Evolutionary conservation across 192 early-diverging fungal species (phyloP).

Genomic region (Rhizophagus clarus): DNA sequence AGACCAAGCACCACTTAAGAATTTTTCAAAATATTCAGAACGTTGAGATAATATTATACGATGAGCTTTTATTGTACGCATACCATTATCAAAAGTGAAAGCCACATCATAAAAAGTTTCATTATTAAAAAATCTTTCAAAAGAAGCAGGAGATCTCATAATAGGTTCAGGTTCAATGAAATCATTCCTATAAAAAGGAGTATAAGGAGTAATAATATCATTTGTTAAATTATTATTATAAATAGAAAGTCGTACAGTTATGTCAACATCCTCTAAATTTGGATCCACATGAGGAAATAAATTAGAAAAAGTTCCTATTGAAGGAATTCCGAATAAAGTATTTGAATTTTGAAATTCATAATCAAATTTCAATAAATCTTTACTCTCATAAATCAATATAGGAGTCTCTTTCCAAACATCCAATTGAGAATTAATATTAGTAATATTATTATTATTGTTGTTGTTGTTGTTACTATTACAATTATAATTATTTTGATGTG

Average conservation of each 20-base stretch:
- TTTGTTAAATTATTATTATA: neutral
- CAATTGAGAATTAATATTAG: neutral
- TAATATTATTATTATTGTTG: neutral
- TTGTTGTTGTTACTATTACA: neutral
- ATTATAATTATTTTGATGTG: neutral
- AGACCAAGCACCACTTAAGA: conserved; percentile 4
- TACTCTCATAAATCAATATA: neutral
- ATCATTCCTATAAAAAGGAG: neutral
- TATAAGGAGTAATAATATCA: neutral
- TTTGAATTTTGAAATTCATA: conserved; percentile 4
- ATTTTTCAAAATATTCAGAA: conserved; percentile 30
- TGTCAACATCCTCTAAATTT: neutral
- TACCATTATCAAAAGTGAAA: conserved; percentile 23
- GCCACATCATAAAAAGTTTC: conserved; percentile 20
- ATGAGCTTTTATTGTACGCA: conserved; percentile 25
- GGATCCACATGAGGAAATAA: conserved; percentile 9
- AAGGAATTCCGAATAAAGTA: neutral
- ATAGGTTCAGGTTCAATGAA: neutral
- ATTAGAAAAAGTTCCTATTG: neutral
- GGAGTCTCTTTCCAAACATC: neutral
- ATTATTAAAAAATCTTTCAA: conserved; percentile 28
- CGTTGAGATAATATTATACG: conserved; percentile 18
- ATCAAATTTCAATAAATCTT: neutral
- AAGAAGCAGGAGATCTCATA: neutral
- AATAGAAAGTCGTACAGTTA: neutral